Conservation (phyloP, 306 rosid species). For the Senna siamea region DNA sequence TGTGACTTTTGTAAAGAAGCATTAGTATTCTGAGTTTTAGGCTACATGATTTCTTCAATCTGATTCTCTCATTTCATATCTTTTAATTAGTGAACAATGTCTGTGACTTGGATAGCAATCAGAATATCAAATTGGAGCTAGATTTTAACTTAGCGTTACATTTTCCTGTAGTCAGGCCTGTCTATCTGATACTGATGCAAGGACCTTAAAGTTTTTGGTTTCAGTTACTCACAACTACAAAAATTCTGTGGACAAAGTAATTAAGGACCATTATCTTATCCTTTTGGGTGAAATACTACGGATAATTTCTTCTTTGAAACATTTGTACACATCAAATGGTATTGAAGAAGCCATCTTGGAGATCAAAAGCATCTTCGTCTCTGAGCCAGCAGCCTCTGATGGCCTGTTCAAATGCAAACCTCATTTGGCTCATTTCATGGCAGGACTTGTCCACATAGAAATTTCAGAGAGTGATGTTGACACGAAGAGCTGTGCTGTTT, state of each 20-base stretch:
- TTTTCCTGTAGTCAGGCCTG: slow-evolving; percentile 52
- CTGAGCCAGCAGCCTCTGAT: slow-evolving; percentile 58
- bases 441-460: slow-evolving; percentile 67
- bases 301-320: slow-evolving; percentile 62
- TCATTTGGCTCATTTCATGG: slow-evolving; percentile 73
- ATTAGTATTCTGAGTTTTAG: slow-evolving; percentile 20
- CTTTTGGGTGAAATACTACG: slow-evolving; percentile 76
- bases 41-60: slow-evolving; percentile 30
- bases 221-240: slow-evolving; percentile 54
- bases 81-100: not conserved
- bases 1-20: slow-evolving; percentile 20
- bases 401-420: slow-evolving; percentile 73
- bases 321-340: slow-evolving; percentile 57
- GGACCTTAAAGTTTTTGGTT: slow-evolving; percentile 69
- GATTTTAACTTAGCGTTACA: slow-evolving; percentile 34
- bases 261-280: slow-evolving; percentile 57
- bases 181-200: slow-evolving; percentile 60
- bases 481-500: slow-evolving; percentile 59
- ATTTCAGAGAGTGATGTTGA: slow-evolving; percentile 60
- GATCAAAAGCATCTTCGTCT: slow-evolving; percentile 72
- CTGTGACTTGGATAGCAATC: slow-evolving; percentile 19
- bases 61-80: slow-evolving; percentile 25
- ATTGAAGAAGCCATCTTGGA: slow-evolving; percentile 67
- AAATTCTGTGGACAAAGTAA: slow-evolving; percentile 50
- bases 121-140: slow-evolving; percentile 16